These are phyloP conservation scores for Aristolochia contorta DNA, from an alignment of 164 flowering plant genomes.

Conservation along the genomic window DNA sequence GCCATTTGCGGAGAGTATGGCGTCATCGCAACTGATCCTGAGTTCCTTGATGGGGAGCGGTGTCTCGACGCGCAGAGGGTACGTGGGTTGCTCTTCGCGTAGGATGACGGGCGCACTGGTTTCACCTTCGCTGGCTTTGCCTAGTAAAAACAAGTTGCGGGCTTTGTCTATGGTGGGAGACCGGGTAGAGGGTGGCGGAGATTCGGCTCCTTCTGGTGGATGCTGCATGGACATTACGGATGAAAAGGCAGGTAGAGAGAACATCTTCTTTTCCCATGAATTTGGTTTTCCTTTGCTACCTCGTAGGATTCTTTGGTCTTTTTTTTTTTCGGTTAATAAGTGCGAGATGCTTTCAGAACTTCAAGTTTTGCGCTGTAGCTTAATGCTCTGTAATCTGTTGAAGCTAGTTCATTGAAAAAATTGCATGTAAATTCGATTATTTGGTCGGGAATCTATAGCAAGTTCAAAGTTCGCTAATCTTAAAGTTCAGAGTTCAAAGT, in stretches of 20 bases:
- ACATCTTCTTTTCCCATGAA: not conserved
- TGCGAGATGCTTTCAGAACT: not conserved
- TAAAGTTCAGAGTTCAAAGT: no score
- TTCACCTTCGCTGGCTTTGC: slow-evolving; percentile 34
- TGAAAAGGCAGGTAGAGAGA: slow-evolving; percentile 45
- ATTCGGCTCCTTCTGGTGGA: slow-evolving; percentile 30
- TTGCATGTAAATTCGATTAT: no score
- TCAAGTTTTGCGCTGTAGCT: not conserved
- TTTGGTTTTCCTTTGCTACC: not conserved
- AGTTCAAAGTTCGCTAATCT: no score
- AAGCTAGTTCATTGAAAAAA: not conserved
- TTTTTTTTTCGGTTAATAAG: not conserved
- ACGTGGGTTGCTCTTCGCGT: slow-evolving; percentile 42
- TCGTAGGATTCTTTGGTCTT: not conserved
- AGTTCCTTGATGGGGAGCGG: slow-evolving; percentile 35
- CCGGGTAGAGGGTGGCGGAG: slow-evolving; percentile 29
- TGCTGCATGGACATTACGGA: slow-evolving; percentile 38
- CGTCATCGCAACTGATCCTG: slow-evolving; percentile 14
- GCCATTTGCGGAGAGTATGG: no score
- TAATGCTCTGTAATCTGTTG: not conserved
- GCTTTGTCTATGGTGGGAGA: slow-evolving; percentile 40
- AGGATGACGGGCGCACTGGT: slow-evolving; percentile 44
- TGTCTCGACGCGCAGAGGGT: slow-evolving; percentile 31
- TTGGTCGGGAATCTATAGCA: no score
- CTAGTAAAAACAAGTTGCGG: slow-evolving; percentile 35